phyloP scores from a whole-genome alignment of 768 basidiomycete genomes.

The Hericium rajendrae region DNA sequence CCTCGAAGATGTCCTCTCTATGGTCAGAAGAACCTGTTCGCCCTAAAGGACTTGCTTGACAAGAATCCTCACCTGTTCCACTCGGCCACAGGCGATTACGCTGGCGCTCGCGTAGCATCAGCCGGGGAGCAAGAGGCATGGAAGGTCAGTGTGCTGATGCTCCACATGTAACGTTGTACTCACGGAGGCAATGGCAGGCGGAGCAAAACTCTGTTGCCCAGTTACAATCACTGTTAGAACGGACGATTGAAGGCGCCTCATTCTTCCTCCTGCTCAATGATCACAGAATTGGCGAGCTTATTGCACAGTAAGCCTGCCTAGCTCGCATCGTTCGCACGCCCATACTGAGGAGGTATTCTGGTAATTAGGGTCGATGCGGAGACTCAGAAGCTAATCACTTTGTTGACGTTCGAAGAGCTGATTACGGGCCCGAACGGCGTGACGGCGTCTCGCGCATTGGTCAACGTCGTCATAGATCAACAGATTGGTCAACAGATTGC shows the following conservation, averaged over 20 bases:
- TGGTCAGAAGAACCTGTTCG: conserved; percentile 75
- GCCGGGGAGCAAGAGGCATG: conserved; percentile 78
- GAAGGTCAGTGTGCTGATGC: conserved; percentile 43
- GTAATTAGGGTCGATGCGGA: conserved; percentile 57
- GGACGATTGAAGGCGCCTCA: conserved; percentile 89
- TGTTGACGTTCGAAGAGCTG: conserved; percentile 78
- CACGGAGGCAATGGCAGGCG: conserved; percentile 33
- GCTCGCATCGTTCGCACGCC: background rate
- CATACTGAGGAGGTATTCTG: conserved; percentile 3
- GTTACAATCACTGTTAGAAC: conserved; percentile 60
- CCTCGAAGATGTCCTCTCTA: conserved; percentile 50
- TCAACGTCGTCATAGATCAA: conserved; percentile 94
- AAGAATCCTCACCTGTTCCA: conserved; percentile 83
- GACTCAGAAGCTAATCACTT: conserved; percentile 56
- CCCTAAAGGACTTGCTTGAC: conserved; percentile 66
- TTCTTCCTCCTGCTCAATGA: conserved; percentile 90
- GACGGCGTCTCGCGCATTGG: conserved; percentile 79
- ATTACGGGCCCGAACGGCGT: conserved; percentile 81
- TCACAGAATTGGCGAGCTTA: conserved; percentile 78
- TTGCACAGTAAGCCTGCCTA: conserved; percentile 52
- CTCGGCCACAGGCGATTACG: conserved; percentile 63
- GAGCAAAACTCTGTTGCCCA: conserved; percentile 80
- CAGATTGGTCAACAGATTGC: conserved; percentile 96
- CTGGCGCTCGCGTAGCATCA: conserved; percentile 41
- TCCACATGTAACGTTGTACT: too few species aligned